These are phyloP conservation scores for Colletotrichum navitas DNA, from an alignment of 2,329 filamentous ascomycete species.

Conservation along the genomic window DNA sequence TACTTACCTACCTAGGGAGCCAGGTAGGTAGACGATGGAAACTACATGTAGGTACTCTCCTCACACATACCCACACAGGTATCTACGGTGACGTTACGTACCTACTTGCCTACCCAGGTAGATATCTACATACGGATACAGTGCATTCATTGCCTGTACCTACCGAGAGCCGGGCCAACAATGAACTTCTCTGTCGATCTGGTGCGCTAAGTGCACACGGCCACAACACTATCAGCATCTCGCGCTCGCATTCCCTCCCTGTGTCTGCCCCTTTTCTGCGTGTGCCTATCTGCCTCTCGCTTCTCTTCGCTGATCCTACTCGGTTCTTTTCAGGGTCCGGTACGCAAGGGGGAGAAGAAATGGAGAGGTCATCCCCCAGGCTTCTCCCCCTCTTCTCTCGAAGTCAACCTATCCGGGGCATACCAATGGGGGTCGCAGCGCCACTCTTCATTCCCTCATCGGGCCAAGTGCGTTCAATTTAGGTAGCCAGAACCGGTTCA, in stretches of 20 bases:
- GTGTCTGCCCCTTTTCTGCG: not conserved
- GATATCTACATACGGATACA: too few relatives aligned
- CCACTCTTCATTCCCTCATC: constrained; percentile 10
- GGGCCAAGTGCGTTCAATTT: constrained; percentile 4
- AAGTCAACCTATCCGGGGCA: constrained; percentile 12
- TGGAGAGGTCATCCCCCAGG: constrained; percentile 2
- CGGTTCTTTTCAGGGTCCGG: constrained; percentile 23
- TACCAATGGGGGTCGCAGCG: not conserved
- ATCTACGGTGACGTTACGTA: too few relatives aligned
- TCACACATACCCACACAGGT: too few relatives aligned
- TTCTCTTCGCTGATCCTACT: not conserved
- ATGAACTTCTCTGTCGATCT: not conserved
- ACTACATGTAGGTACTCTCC: too few relatives aligned
- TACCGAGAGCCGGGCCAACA: not conserved
- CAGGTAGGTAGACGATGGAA: too few relatives aligned
- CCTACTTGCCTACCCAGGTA: not conserved
- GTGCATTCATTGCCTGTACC: not conserved
- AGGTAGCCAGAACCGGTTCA: constrained; percentile 19
- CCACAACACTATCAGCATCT: not conserved
- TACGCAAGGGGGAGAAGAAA: constrained; percentile 12
- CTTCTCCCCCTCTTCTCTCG: constrained; percentile 9
- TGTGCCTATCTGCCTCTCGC: not conserved
- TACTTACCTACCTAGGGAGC: too few relatives aligned
- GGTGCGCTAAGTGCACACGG: not conserved
- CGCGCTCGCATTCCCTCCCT: not conserved